phyloP scores from a whole-genome alignment of 495 filamentous ascomycete species.

The Gamarada debralockiae region DNA sequence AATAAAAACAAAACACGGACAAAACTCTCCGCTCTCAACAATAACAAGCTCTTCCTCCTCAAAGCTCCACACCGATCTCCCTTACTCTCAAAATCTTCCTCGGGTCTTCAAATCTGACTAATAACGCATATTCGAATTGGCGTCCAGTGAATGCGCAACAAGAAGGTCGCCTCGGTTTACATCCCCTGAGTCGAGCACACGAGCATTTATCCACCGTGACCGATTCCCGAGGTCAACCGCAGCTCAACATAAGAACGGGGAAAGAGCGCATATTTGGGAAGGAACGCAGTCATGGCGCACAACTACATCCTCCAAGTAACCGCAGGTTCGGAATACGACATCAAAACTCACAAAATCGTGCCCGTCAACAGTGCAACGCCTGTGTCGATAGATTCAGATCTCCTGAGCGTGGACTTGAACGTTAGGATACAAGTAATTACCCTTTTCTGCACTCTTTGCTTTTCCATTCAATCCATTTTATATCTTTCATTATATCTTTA shows the following conservation, averaged over 20 bases:
- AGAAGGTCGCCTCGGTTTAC: too few relatives aligned
- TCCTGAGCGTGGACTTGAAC: conserved; percentile 55
- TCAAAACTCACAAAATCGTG: conserved; percentile 58
- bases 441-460: background rate
- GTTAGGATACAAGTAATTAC: conserved; percentile 64
- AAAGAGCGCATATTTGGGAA: too few relatives aligned
- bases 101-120: too few relatives aligned
- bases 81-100: too few relatives aligned
- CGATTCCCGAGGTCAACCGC: too few relatives aligned
- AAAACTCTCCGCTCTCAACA: background rate
- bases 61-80: background rate
- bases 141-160: too few relatives aligned
- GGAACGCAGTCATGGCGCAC: conserved; percentile 49
- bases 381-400: conserved; percentile 53
- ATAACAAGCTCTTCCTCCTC: background rate
- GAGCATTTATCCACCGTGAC: too few relatives aligned
- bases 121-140: too few relatives aligned
- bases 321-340: conserved; percentile 71
- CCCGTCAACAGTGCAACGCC: conserved; percentile 64
- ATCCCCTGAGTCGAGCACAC: too few relatives aligned
- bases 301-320: conserved; percentile 70
- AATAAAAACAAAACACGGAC: conserved; percentile 1
- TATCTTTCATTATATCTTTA: too few relatives aligned
- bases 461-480: too few relatives aligned
- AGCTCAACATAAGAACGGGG: too few relatives aligned